Percentiles rank a stretch among this genome's conserved stretches.
Evolutionary conservation across 2,329 filamentous ascomycete species (phyloP).

Genomic region (Macroventuria anomochaeta): DNA sequence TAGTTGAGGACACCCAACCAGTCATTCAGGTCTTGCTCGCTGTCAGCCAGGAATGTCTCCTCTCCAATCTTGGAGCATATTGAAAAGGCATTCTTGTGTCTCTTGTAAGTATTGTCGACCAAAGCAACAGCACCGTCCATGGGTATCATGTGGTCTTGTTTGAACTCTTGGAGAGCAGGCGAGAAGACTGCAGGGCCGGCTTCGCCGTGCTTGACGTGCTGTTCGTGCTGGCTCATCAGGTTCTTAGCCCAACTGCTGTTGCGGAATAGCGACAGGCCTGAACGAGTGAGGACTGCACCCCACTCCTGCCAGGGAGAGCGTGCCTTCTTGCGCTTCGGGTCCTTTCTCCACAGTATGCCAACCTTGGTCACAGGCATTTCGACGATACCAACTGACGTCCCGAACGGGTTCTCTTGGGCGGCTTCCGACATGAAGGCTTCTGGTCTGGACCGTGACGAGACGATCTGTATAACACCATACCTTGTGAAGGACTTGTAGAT

Average conservation of each 20-base stretch:
- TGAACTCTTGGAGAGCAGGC: slow-evolving; percentile 88
- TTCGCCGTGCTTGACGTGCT: slow-evolving; percentile 78
- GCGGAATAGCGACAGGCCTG: slow-evolving; percentile 94
- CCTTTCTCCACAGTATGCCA: slow-evolving; percentile 92
- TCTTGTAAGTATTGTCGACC: slow-evolving; percentile 84
- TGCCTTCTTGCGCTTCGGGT: slow-evolving; percentile 89
- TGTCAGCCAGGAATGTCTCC: slow-evolving; percentile 89
- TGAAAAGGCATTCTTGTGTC: slow-evolving; percentile 93
- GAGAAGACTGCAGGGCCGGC: slow-evolving; percentile 85
- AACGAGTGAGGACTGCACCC: slow-evolving; percentile 95
- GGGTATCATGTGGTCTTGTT: slow-evolving; percentile 90
- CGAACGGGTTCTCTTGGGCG: slow-evolving; percentile 81
- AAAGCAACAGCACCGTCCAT: slow-evolving; percentile 92
- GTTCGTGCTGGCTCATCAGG: slow-evolving; percentile 85
- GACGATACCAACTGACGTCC: slow-evolving; percentile 84
- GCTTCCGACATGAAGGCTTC: slow-evolving; percentile 94
- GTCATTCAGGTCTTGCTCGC: slow-evolving; percentile 90
- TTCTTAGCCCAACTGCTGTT: slow-evolving; percentile 93
- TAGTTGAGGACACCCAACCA: slow-evolving; percentile 98
- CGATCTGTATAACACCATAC: slow-evolving; percentile 90
- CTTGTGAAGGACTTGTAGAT: slow-evolving; percentile 89
- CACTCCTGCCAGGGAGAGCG: slow-evolving; percentile 98
- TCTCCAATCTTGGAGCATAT: slow-evolving; percentile 85
- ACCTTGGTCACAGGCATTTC: slow-evolving; percentile 98
- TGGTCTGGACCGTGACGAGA: slow-evolving; percentile 89